Evolutionary conservation across 768 basidiomycete genomes (phyloP).

Genomic region (Mycena polygramma): DNA sequence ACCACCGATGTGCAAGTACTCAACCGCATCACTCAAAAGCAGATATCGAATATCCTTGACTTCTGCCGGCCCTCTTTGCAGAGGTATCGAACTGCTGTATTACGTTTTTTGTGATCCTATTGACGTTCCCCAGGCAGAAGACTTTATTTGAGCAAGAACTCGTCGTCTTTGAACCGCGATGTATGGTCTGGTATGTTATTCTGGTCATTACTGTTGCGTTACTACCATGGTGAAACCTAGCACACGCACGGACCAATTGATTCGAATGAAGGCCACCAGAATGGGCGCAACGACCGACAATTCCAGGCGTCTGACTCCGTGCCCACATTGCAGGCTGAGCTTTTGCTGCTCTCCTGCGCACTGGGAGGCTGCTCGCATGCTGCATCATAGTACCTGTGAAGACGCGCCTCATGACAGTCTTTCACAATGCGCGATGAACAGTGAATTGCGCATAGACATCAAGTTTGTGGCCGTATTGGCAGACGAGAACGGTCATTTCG

Average conservation of each 20-base stretch:
- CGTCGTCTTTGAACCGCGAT: constrained; percentile 41
- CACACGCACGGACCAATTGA: constrained; percentile 42
- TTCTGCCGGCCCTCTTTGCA: constrained; percentile 11
- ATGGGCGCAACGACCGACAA: constrained; percentile 7
- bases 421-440: constrained; percentile 46
- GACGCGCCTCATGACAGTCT: constrained; percentile 34
- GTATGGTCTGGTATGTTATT: constrained; percentile 37
- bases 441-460: constrained; percentile 37
- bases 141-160: constrained; percentile 30
- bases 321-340: constrained; percentile 41
- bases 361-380: constrained; percentile 35
- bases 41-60: background rate
- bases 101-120: background rate
- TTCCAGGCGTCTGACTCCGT: constrained; percentile 36
- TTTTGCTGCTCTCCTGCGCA: constrained; percentile 47
- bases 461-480: constrained; percentile 23
- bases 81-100: background rate
- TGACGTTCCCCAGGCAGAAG: background rate
- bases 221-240: background rate
- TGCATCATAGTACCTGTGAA: constrained; percentile 39
- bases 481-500: constrained; percentile 7
- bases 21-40: constrained; percentile 4
- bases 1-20: constrained; percentile 25
- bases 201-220: background rate
- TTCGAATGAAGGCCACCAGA: constrained; percentile 40